Base-by-base conservation (phyloP, 352 stramenopile species). In the Phytopythium sindhum region DNA sequence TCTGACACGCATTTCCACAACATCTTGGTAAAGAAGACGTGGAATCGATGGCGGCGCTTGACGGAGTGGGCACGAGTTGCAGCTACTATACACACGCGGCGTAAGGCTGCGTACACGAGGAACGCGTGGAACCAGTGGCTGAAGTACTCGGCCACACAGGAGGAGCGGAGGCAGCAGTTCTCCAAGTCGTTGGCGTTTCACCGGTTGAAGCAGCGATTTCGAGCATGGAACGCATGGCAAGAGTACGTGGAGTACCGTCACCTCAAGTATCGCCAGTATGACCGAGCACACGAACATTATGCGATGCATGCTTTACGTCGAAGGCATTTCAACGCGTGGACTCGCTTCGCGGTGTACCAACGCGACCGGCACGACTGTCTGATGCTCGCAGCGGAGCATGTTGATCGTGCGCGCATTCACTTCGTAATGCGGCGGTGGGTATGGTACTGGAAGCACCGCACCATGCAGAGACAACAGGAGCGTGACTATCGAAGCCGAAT, bases 211-310 rank as follows among this genome's bases (percentile, higher is more conserved):
- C 15, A 64, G 52, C 59, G 29, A 29, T 11, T 14, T 5, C 63
- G 56, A 37, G 21, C 33, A 14, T 81, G 71, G 71, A 51, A 11
- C 48, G 48, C 28, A 3, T 81, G 71, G 74, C 29, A 60, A 12
- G 4, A 44, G 15, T 72, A 74, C 37, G n/a, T 78, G 3, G 21
- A 29, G 14, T n/a, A 24, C 23, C n/a, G 33, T 3, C 33, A 59
- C 12, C 33, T 47, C 33, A 59, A n/a, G 26, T 47, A 35, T 15
- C 19, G 6, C 11, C 31, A 59, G 53, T 23, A 47, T 7, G 53
- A 59, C 21, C 53, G 6, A 47, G 53, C 53, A 19, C n/a, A 35
- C 12, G 33, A 29, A 15, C 19, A 48, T 29, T 59, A 45, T 4
- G 21, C 5, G 10, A n/a, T 4, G 19, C 33, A 29, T 28, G 6